A percentile compares a stretch with the other conserved stretches of the same genome.
Evolutionary conservation across 2,329 filamentous ascomycete genomes (phyloP).

Genomic region (Fusarium sp.): DNA sequence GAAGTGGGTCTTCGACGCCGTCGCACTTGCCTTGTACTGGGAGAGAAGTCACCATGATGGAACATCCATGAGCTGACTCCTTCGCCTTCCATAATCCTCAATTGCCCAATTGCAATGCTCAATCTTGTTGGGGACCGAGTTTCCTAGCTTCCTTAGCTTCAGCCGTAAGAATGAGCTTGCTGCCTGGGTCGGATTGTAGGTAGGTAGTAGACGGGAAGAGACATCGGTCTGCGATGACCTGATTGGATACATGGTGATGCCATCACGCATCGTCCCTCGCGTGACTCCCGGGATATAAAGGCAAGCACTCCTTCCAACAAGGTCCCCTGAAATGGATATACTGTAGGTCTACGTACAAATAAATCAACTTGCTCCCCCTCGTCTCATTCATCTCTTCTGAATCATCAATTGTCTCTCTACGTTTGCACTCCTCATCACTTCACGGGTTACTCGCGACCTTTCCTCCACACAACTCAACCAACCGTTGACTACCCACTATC

Average conservation of each 20-base stretch:
- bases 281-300: constrained; percentile 47
- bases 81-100: constrained; percentile 16
- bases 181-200: background rate
- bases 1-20: constrained; percentile 3
- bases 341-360: background rate
- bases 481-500: background rate
- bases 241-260: constrained; percentile 47
- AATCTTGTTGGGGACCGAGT: constrained; percentile 7
- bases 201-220: constrained; percentile 13
- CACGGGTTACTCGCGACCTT: background rate
- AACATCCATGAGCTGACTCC: constrained; percentile 21
- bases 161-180: background rate
- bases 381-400: constrained; percentile 8
- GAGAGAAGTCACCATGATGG: constrained; percentile 16
- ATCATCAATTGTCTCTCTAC: background rate
- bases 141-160: constrained; percentile 11
- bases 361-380: background rate
- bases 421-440: background rate
- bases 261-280: constrained; percentile 42
- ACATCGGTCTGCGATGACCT: constrained; percentile 42
- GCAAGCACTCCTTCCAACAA: constrained; percentile 30
- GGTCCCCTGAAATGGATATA: constrained; percentile 11
- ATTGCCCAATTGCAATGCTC: constrained; percentile 30
- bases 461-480: background rate
- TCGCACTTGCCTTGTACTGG: constrained; percentile 10